Percentiles rank a stretch among this genome's conserved stretches.
phyloP scores from a whole-genome alignment of 2,329 filamentous ascomycete species.

The Dactylellina drechsleri region DNA sequence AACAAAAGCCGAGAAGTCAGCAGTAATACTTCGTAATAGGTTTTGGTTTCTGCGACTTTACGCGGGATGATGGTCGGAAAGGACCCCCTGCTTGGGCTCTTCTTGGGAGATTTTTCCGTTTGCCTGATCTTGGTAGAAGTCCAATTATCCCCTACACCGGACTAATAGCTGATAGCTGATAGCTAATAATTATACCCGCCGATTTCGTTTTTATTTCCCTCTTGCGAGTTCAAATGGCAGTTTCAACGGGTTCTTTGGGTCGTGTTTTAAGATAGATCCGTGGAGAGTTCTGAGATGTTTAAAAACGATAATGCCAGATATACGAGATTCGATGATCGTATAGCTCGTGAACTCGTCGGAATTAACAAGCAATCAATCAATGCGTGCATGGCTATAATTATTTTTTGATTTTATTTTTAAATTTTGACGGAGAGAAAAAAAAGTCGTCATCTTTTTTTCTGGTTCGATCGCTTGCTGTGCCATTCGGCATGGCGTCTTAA shows the following conservation, averaged over 20 bases:
- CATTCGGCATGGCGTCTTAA: conserved; percentile 24
- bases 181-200: too few relatives aligned
- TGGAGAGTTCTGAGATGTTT: conserved; percentile 2
- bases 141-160: conserved; percentile 15
- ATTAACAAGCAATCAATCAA: conserved; percentile 3
- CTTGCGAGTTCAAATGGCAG: conserved; percentile 25
- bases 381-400: conserved; percentile 1
- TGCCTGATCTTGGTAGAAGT: conserved; percentile 30
- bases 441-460: conserved; percentile 24
- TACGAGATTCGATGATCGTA: conserved; percentile 1
- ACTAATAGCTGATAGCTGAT: not conserved
- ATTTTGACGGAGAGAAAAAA: not conserved
- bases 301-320: conserved; percentile 1
- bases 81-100: conserved; percentile 21
- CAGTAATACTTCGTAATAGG: conserved; percentile 18
- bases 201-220: not conserved
- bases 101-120: conserved; percentile 32
- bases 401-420: conserved; percentile 5
- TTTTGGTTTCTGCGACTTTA: conserved; percentile 36
- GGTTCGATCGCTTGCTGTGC: not conserved
- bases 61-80: conserved; percentile 41
- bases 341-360: not conserved
- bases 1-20: conserved; percentile 33
- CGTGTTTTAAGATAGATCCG: not conserved
- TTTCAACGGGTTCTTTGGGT: conserved; percentile 3